These are phyloP conservation scores for Ustilago vetiveriae DNA, from an alignment of 1,284 basidiomycete species.

Conservation along the genomic window DNA sequence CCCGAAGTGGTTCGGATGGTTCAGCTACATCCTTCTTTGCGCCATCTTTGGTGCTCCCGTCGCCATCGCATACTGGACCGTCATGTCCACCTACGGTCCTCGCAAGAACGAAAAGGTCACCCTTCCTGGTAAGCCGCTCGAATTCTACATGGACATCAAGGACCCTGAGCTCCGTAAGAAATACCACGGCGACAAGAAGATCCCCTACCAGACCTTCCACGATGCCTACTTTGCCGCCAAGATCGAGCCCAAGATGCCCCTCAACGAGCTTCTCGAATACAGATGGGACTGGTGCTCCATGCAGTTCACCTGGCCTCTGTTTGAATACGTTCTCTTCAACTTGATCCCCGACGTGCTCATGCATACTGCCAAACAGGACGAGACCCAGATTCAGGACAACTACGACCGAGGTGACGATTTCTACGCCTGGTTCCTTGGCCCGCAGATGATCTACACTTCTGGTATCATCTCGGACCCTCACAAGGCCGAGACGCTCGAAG, in stretches of 20 bases:
- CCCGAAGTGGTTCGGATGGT: conserved; percentile 63
- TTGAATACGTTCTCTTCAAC: conserved; percentile 90
- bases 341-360: conserved; percentile 91
- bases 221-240: conserved; percentile 98
- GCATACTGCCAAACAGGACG: conserved; percentile 89
- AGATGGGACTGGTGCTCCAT: conserved; percentile 96
- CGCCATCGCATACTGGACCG: conserved; percentile 86
- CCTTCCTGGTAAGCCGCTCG: conserved; percentile 78
- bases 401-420: conserved; percentile 80
- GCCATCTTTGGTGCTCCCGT: conserved; percentile 80
- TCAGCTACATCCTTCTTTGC: conserved; percentile 71
- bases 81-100: conserved; percentile 82
- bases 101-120: conserved; percentile 86
- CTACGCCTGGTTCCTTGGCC: conserved; percentile 84
- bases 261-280: conserved; percentile 90
- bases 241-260: conserved; percentile 93
- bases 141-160: conserved; percentile 89
- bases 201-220: conserved; percentile 97
- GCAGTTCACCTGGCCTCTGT: conserved; percentile 81
- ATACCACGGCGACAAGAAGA: conserved; percentile 83
- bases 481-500: conserved; percentile 85
- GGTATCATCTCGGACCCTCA: conserved; percentile 84
- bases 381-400: conserved; percentile 93
- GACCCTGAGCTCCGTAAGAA: conserved; percentile 81
- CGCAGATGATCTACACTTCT: conserved; percentile 96